A percentile compares a stretch with the other conserved stretches of the same genome.
phyloP scores from a whole-genome alignment of 2,329 filamentous ascomycete genomes.

The Aspergillus ochraceus region DNA sequence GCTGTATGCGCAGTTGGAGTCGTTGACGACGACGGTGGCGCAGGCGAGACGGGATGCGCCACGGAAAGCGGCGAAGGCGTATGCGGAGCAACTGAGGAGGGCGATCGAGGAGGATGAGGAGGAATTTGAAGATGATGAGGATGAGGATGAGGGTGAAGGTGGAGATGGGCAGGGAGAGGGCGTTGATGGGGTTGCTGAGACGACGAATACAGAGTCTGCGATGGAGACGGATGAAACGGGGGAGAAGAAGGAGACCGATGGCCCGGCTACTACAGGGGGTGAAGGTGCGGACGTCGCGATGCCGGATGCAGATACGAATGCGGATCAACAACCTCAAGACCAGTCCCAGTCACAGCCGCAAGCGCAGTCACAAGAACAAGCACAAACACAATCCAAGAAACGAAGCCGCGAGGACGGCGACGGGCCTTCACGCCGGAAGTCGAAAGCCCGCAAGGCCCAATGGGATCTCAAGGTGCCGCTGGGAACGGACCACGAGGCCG shows the following conservation, averaged over 20 bases:
- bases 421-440: background rate
- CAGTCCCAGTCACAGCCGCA: background rate
- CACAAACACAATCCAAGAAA: background rate
- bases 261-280: background rate
- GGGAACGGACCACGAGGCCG: conserved; percentile 33
- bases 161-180: background rate
- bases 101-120: conserved; percentile 41
- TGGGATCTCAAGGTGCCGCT: conserved; percentile 36
- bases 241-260: conserved; percentile 3
- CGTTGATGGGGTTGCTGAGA: background rate
- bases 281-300: conserved; percentile 17
- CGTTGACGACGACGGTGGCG: conserved; percentile 48
- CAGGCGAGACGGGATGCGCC: conserved; percentile 48
- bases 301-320: conserved; percentile 9
- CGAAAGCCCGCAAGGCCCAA: conserved; percentile 15
- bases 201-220: background rate
- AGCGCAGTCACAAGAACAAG: background rate
- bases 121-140: conserved; percentile 62
- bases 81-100: conserved; percentile 35
- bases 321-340: too few relatives aligned
- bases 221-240: conserved; percentile 3
- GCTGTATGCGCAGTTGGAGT: conserved; percentile 50
- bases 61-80: conserved; percentile 39
- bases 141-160: conserved; percentile 43
- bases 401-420: background rate